Conservation (phyloP, 257 asterid species). For the Echium plantagineum region DNA sequence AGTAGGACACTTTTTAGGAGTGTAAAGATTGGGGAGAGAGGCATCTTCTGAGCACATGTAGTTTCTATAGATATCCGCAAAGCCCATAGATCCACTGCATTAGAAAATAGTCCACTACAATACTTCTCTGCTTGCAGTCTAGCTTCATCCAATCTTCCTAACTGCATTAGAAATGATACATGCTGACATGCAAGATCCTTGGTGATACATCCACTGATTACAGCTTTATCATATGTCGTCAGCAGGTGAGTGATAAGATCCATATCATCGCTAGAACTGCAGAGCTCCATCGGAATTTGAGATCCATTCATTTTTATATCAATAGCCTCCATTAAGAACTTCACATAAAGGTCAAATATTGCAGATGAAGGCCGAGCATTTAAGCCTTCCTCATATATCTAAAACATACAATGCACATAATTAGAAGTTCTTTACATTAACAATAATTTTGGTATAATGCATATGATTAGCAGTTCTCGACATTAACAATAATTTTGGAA, state of each 20-base stretch:
- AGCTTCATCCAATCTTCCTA: slow-evolving; percentile 52
- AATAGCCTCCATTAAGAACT: slow-evolving; percentile 53
- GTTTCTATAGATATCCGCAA: slow-evolving; percentile 55
- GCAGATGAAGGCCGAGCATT: slow-evolving; percentile 37
- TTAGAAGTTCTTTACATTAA: slow-evolving; percentile 1
- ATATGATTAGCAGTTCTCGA: neutral
- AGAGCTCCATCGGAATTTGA: slow-evolving; percentile 19
- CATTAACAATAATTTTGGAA: neutral
- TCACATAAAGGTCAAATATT: slow-evolving; percentile 45
- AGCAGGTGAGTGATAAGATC: slow-evolving; percentile 52
- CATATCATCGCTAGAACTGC: slow-evolving; percentile 19
- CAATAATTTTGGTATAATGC: neutral
- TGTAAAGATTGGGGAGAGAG: slow-evolving; percentile 31
- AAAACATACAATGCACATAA: neutral
- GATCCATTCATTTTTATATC: slow-evolving; percentile 16
- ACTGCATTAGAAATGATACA: slow-evolving; percentile 53
- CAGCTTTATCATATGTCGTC: slow-evolving; percentile 61
- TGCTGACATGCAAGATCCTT: slow-evolving; percentile 71
- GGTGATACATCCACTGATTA: slow-evolving; percentile 42
- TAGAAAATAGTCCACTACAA: slow-evolving; percentile 45
- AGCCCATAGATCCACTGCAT: slow-evolving; percentile 53
- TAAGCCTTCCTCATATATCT: slow-evolving; percentile 83
- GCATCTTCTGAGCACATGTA: slow-evolving; percentile 26
- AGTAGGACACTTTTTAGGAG: slow-evolving; percentile 42
- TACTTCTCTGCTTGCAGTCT: slow-evolving; percentile 40